A percentile compares a stretch with the other conserved stretches of the same genome.
Evolutionary conservation across 371 early-diverging fungal genomes (phyloP).

Genomic region (Mortierella sp.): DNA sequence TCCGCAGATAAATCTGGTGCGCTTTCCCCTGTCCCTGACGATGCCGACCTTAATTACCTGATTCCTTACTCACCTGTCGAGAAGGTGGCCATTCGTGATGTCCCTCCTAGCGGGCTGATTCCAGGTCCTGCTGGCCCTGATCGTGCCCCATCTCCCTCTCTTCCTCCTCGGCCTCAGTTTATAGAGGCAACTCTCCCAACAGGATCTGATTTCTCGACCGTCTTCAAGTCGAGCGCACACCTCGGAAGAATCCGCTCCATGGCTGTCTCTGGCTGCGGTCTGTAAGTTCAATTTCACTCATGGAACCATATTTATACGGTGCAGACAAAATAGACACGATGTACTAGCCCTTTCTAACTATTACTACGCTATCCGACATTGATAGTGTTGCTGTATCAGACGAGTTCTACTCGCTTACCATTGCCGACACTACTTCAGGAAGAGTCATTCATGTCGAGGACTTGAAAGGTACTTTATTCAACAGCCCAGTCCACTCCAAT

Average conservation of each 20-base stretch:
- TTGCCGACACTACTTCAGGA: slow-evolving; percentile 38
- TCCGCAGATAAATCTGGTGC: neutral
- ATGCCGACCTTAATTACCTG: slow-evolving; percentile 14
- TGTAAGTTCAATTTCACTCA: slow-evolving; percentile 23
- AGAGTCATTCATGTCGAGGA: slow-evolving; percentile 43
- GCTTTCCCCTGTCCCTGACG: slow-evolving; percentile 14
- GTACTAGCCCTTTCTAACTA: neutral
- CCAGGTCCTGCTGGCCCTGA: slow-evolving; percentile 15
- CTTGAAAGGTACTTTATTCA: slow-evolving; percentile 30
- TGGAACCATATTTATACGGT: neutral
- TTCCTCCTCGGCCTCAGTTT: slow-evolving; percentile 44
- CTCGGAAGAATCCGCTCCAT: slow-evolving; percentile 37
- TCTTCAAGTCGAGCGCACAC: slow-evolving; percentile 32
- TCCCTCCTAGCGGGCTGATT: neutral
- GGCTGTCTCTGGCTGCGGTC: slow-evolving; percentile 42
- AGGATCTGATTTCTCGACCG: slow-evolving; percentile 29
- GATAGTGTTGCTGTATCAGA: slow-evolving; percentile 45
- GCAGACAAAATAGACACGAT: neutral
- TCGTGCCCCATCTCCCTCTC: slow-evolving; percentile 27
- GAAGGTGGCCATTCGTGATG: neutral
- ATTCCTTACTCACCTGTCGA: slow-evolving; percentile 16
- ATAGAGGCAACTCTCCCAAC: slow-evolving; percentile 15
- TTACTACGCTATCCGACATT: neutral
- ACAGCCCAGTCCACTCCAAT: neutral
- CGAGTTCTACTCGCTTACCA: slow-evolving; percentile 47